Evolutionary conservation across 305 asterid species (phyloP), one percentile per base, ranked within the genome.

Genomic region (Petunia hybrid): DNA sequence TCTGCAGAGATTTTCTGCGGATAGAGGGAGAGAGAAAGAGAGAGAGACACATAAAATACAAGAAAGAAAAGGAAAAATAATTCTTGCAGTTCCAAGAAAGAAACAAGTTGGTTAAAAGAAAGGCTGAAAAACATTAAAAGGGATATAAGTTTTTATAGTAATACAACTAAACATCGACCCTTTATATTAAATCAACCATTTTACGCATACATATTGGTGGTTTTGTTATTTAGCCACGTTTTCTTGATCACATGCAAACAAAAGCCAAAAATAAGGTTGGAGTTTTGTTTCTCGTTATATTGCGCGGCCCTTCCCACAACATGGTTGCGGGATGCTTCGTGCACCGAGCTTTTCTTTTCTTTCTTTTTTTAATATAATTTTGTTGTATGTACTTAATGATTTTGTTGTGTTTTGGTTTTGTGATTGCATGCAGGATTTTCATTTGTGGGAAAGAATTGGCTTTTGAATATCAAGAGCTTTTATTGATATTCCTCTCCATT

Each of bases 341-440:
- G n/a, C 31, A 22, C 0, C 31, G 31, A 22, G 31, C 31, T 22
- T 0, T 22, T 2, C 2, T 2, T 6, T 3, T 31, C n/a, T n/a
- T 2, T 4, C 1, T 6, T 3, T 1, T 3, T 12, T 73, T 2
- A 35, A 51, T 5, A 51, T 73, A 5, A 2, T 73, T 51, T 14
- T 36, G 8, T 73, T 36, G 8, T 51, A 73, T 4, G 62, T 10
- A 46, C 48, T 48, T 70, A 14, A 35, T 48, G 12, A 60, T 46
- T 35, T 74, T 8, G 22, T 71, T 71, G 61, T 16, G 9, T 48
- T 67, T 78, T 78, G 31, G 0, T 63, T 64, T 63, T 31, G 7
- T 79, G 14, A 48, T 51, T 6, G 43, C 36, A 36, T 65, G 89
- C 92, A 92, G 97, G 88, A 64, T 76, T 60, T 83, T 35, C 57